Conservation (phyloP, 768 basidiomycete genomes). For the Leccinum broughii region DNA sequence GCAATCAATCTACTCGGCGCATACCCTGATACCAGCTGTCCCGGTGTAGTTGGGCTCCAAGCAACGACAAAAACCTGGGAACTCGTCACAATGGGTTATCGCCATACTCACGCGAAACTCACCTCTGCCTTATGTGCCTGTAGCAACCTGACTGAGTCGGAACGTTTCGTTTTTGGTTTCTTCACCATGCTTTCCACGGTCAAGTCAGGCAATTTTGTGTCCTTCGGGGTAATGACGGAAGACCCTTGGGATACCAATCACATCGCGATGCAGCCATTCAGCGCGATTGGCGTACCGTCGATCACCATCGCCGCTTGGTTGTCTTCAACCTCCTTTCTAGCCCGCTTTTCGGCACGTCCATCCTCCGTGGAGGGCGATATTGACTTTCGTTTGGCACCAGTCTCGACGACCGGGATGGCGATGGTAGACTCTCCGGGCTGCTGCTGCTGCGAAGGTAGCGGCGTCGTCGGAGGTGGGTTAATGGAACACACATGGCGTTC, state of each 20-base stretch:
- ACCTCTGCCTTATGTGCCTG: conserved; percentile 67
- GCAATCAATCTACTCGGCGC: conserved; percentile 19
- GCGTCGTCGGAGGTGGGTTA: conserved; percentile 37
- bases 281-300: conserved; percentile 37
- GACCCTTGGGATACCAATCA: conserved; percentile 17
- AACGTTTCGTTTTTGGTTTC: conserved; percentile 39
- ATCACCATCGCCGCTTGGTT: conserved; percentile 35
- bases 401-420: conserved; percentile 17
- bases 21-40: conserved; percentile 74
- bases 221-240: conserved; percentile 15
- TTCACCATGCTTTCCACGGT: conserved; percentile 24
- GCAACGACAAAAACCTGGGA: conserved; percentile 76
- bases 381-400: conserved; percentile 52
- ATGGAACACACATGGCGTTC: conserved; percentile 70
- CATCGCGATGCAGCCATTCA: conserved; percentile 28
- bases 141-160: conserved; percentile 46
- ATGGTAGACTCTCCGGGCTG: conserved; percentile 15
- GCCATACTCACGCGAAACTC: conserved; percentile 18
- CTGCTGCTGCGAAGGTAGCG: conserved; percentile 24
- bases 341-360: conserved; percentile 63
- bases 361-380: conserved; percentile 43
- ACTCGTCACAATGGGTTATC: conserved; percentile 6
- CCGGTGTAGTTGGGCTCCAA: conserved; percentile 66
- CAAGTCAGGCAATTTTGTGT: conserved; percentile 24
- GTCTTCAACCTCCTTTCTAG: conserved; percentile 51